A percentile compares a stretch with the other conserved stretches of the same genome.
Conservation (phyloP, 805 yeast genomes). For the Nakazawaea ambrosiae region DNA sequence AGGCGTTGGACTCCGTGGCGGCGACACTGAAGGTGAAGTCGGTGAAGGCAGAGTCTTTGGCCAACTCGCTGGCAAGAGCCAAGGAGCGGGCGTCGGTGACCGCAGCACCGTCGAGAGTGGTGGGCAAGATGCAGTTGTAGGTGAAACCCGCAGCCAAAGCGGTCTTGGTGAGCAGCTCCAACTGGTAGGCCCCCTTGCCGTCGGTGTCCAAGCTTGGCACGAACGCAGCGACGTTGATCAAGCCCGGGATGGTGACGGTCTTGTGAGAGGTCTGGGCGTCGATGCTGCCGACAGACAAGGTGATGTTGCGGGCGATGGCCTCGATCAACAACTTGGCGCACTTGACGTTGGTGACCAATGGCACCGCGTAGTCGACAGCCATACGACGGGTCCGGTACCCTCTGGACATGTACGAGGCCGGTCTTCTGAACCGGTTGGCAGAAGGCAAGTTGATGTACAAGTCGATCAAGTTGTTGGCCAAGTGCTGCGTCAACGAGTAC, state of each 20-base stretch:
- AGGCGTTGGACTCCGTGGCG: slow-evolving; percentile 66
- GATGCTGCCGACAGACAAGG: slow-evolving; percentile 62
- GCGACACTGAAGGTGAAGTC: slow-evolving; percentile 82
- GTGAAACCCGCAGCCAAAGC: slow-evolving; percentile 86
- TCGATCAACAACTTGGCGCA: slow-evolving; percentile 93
- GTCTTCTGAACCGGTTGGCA: slow-evolving; percentile 95
- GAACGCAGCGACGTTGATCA: slow-evolving; percentile 74
- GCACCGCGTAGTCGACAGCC: slow-evolving; percentile 99
- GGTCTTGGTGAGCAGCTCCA: slow-evolving; percentile 61
- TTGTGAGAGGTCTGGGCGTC: slow-evolving; percentile 91
- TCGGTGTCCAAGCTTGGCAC: slow-evolving; percentile 56
- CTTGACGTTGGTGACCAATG: slow-evolving; percentile 95
- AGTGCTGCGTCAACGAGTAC: slow-evolving; percentile 91
- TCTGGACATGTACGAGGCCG: slow-evolving; percentile 94
- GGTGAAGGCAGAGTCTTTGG: slow-evolving; percentile 58
- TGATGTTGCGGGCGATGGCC: slow-evolving; percentile 71
- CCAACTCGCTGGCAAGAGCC: slow-evolving; percentile 51
- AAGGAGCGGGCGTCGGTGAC: slow-evolving; percentile 62
- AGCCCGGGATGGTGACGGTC: slow-evolving; percentile 78
- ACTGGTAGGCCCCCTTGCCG: slow-evolving; percentile 39
- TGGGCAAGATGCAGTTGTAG: slow-evolving; percentile 73
- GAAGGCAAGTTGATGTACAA: slow-evolving; percentile 96
- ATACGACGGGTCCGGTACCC: slow-evolving; percentile 98
- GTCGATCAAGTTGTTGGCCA: slow-evolving; percentile 95
- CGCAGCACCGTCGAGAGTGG: slow-evolving; percentile 53